phyloP scores from a whole-genome alignment of 306 rosid species.

The Malus domestica region ASM211411v1 NC_041793.1:45973501-45974000 shows the following conservation, averaged over 20 bases:
- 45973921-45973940: slow-evolving; percentile 93
- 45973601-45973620: slow-evolving; percentile 66
- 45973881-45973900: slow-evolving; percentile 57
- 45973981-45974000: slow-evolving; percentile 87
- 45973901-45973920: slow-evolving; percentile 72
- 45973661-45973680: not conserved
- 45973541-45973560: slow-evolving; percentile 58
- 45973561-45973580: slow-evolving; percentile 55
- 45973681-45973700: not conserved
- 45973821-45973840: slow-evolving; percentile 46
- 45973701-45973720: not conserved
- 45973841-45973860: slow-evolving; percentile 45
- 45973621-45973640: not conserved
- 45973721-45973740: slow-evolving; percentile 26
- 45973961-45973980: slow-evolving; percentile 83
- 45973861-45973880: slow-evolving; percentile 38
- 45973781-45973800: slow-evolving; percentile 62
- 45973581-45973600: slow-evolving; percentile 50
- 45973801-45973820: slow-evolving; percentile 43
- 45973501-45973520: slow-evolving; percentile 64
- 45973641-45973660: not conserved
- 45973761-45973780: slow-evolving; percentile 90
- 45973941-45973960: slow-evolving; percentile 78
- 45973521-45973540: slow-evolving; percentile 61
- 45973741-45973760: slow-evolving; percentile 90